Percentiles rank a stretch among this genome's conserved stretches.
Evolutionary conservation across 768 basidiomycete species (phyloP).

Genomic region (Heimioporus sp.): DNA sequence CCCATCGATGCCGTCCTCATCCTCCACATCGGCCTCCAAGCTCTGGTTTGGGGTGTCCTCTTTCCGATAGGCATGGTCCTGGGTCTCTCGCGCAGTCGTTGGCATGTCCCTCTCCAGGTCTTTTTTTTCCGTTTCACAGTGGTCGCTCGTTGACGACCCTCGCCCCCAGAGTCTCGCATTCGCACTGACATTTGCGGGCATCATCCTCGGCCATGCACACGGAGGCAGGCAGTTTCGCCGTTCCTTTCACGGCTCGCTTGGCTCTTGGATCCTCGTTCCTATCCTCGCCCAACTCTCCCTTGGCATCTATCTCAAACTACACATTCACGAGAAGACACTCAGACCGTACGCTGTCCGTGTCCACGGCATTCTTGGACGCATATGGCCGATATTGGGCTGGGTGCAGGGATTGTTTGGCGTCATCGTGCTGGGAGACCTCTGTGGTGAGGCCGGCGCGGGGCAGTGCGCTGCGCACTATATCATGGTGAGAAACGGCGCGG

Average conservation of each 20-base stretch:
- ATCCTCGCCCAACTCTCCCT: constrained; percentile 64
- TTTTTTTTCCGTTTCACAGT: not conserved
- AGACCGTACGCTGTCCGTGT: constrained; percentile 67
- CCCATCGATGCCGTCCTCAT: constrained; percentile 78
- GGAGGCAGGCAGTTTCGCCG: constrained; percentile 72
- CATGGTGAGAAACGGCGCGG: constrained; percentile 43
- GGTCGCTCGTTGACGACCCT: too few species aligned
- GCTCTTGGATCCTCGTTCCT: constrained; percentile 52
- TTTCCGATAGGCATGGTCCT: constrained; percentile 86
- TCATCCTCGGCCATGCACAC: constrained; percentile 85
- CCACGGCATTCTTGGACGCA: constrained; percentile 81
- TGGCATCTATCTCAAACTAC: constrained; percentile 90
- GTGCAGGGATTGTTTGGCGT: constrained; percentile 86
- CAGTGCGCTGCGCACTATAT: constrained; percentile 91
- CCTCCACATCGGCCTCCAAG: constrained; percentile 82
- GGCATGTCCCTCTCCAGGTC: constrained; percentile 88
- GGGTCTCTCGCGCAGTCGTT: constrained; percentile 73
- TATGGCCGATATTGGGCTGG: constrained; percentile 87
- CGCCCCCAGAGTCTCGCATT: constrained; percentile 60
- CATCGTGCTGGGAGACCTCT: constrained; percentile 72
- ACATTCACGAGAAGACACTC: constrained; percentile 75
- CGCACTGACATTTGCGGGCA: constrained; percentile 67
- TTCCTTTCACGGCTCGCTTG: constrained; percentile 71
- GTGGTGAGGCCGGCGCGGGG: constrained; percentile 64
- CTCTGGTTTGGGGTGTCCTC: constrained; percentile 76